Conservation (phyloP, 768 basidiomycete species). For the Tricholoma bakamatsutake region DNA sequence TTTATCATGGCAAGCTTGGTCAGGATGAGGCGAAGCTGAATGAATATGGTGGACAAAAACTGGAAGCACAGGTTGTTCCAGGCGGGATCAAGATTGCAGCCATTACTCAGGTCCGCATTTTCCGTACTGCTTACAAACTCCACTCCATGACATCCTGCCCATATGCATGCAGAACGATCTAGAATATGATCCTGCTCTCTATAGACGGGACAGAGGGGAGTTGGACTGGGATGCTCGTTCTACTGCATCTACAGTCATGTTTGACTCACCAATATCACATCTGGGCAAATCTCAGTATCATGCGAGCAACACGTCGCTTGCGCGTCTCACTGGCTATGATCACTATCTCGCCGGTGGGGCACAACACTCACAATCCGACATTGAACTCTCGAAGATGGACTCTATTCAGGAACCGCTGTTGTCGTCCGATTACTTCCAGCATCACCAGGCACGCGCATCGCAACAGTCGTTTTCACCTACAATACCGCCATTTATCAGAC, state of each 20-base stretch:
- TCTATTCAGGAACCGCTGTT: conserved; percentile 61
- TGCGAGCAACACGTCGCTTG: conserved; percentile 25
- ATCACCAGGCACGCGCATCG: conserved; percentile 30
- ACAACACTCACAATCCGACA: conserved; percentile 25
- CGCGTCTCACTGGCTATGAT: conserved; percentile 43
- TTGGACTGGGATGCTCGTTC: conserved; percentile 85
- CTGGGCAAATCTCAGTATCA: conserved; percentile 37
- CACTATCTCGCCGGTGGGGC: conserved; percentile 51
- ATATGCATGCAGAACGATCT: conserved; percentile 46
- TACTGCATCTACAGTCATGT: conserved; percentile 52
- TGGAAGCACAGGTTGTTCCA: conserved; percentile 69
- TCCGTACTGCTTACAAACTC: neutral
- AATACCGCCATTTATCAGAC: conserved; percentile 38
- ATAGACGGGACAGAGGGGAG: conserved; percentile 78
- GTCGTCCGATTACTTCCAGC: conserved; percentile 26
- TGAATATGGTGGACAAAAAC: conserved; percentile 73
- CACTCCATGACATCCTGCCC: neutral
- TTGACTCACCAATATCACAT: conserved; percentile 42
- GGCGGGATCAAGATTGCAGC: conserved; percentile 82
- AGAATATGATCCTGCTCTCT: conserved; percentile 76
- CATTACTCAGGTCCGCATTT: conserved; percentile 55
- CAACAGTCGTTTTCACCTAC: conserved; percentile 35
- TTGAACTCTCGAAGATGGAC: conserved; percentile 55
- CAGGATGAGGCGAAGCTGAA: conserved; percentile 58
- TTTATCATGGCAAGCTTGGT: conserved; percentile 70